phyloP scores from a whole-genome alignment of 805 yeast genomes.

The Starmerella khaoyaiensis region DNA sequence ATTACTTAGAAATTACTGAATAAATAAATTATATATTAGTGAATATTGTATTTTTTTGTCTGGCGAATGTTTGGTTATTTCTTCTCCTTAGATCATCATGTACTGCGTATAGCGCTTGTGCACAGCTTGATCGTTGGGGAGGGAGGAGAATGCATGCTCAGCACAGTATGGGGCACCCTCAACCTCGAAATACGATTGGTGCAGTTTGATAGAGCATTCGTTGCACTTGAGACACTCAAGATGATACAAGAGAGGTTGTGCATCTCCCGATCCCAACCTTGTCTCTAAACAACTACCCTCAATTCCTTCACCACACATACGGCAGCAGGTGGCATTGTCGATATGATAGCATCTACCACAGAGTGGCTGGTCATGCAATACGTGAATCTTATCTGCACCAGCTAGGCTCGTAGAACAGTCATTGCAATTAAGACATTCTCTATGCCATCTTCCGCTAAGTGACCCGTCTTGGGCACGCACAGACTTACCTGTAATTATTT shows the following conservation, averaged over 20 bases:
- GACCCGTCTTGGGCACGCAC: conserved; percentile 70
- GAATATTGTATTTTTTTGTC: too few species aligned
- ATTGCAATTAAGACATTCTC: conserved; percentile 67
- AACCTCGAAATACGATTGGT: conserved; percentile 27
- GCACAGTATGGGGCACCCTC: conserved; percentile 28
- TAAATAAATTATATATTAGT: too few species aligned
- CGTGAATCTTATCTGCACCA: conserved; percentile 38
- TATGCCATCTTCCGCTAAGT: conserved; percentile 76
- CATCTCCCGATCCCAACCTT: conserved; percentile 25
- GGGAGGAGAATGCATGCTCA: conserved; percentile 26
- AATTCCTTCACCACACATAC: conserved; percentile 56
- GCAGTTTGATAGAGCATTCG: conserved; percentile 35
- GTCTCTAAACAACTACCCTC: conserved; percentile 84
- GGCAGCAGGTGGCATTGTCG: conserved; percentile 63
- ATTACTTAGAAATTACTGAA: too few species aligned
- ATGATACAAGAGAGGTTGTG: conserved; percentile 61
- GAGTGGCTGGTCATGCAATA: conserved; percentile 63
- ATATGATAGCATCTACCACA: conserved; percentile 69
- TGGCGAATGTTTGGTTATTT: too few species aligned
- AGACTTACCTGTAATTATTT: conserved; percentile 46
- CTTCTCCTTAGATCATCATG: conserved; percentile 21
- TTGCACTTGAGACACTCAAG: conserved; percentile 56
- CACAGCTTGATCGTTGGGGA: conserved; percentile 16
- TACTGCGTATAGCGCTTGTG: conserved; percentile 26
- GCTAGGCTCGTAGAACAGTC: conserved; percentile 36